Percentiles rank a stretch among this genome's conserved stretches.
These are phyloP conservation scores for Gossypium anomalum DNA, from an alignment of 345 rosid species.

Conservation along the genomic window DNA sequence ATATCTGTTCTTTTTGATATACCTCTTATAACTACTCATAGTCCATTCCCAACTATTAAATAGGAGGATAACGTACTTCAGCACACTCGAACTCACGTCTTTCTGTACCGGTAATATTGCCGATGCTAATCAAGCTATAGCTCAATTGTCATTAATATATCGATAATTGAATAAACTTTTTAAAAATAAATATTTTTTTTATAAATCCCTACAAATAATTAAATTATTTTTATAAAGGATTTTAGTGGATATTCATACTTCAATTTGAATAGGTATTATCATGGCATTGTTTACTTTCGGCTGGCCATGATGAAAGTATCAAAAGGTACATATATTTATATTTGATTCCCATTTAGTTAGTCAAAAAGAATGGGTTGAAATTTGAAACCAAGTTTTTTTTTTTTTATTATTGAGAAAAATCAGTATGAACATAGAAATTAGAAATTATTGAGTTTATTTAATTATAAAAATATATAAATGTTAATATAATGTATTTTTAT, in stretches of 20 bases:
- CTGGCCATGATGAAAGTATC: neutral
- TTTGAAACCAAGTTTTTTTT: neutral
- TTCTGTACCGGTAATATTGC: rapidly evolving
- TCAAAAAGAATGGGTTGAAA: neutral
- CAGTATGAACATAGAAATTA: neutral
- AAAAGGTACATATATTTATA: neutral
- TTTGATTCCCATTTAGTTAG: neutral
- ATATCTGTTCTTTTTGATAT: too few species aligned
- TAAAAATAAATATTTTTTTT: too few species aligned
- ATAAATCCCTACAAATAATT: too few species aligned
- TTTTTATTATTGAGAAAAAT: neutral
- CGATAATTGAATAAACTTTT: too few species aligned
- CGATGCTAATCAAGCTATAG: too few species aligned
- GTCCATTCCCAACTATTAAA: too few species aligned
- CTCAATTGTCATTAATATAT: too few species aligned
- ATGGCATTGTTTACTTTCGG: neutral
- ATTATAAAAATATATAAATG: too few species aligned
- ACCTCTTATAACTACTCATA: too few species aligned
- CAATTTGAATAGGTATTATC: neutral
- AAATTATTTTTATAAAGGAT: neutral
- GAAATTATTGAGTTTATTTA: neutral
- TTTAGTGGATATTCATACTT: neutral
- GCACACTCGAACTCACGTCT: too few species aligned
- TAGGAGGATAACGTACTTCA: too few species aligned
- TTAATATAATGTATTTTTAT: too few species aligned